These are phyloP conservation scores for Bolboschoenus planiculmis DNA, from an alignment of 176 grass and related monocot species.

Conservation along the genomic window DNA sequence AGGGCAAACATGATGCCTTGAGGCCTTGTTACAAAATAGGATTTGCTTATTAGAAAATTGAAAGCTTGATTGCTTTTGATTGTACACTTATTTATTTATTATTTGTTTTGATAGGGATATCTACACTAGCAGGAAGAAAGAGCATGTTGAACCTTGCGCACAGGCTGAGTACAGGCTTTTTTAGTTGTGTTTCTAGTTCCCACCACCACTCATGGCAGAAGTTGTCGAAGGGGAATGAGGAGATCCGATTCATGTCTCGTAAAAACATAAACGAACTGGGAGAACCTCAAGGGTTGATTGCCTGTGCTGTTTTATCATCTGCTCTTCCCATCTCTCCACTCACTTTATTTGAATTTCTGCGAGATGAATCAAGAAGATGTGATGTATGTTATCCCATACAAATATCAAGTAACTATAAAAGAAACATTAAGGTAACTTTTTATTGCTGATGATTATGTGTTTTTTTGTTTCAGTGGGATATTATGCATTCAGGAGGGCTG, in stretches of 20 bases:
- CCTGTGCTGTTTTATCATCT: constrained; percentile 46
- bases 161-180: constrained; percentile 56
- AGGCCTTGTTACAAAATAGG: neutral
- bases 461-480: constrained; percentile 50
- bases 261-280: constrained; percentile 46
- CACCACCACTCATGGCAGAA: constrained; percentile 36
- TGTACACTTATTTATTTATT: neutral
- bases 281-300: constrained; percentile 60
- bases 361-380: constrained; percentile 43
- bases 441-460: neutral
- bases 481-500: constrained; percentile 20
- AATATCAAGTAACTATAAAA: neutral
- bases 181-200: constrained; percentile 35
- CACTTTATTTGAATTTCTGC: constrained; percentile 45
- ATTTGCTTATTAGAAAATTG: neutral
- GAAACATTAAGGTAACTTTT: neutral
- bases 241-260: constrained; percentile 37
- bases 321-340: constrained; percentile 48
- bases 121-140: constrained; percentile 58
- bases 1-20: neutral
- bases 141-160: constrained; percentile 75
- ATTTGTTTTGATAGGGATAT: constrained; percentile 39
- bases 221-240: constrained; percentile 26
- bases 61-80: neutral
- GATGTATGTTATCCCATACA: constrained; percentile 29